Evolutionary conservation across 495 filamentous ascomycete genomes (phyloP).

Genomic region (Ascobolus immersus): DNA sequence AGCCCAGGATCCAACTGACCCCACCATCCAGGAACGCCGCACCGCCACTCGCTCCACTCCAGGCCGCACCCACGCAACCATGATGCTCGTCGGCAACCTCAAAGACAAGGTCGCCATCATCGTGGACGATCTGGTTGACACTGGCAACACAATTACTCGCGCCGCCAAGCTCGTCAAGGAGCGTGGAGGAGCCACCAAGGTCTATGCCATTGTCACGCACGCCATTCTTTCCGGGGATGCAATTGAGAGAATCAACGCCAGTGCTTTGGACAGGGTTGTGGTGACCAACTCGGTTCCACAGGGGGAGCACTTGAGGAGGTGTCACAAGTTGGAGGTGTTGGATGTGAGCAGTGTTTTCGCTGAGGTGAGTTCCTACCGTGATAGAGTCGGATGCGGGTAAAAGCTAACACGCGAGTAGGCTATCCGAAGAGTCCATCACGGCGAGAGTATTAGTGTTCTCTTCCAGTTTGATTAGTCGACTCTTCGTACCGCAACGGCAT

Average conservation of each 20-base stretch:
- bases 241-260: constrained; percentile 76
- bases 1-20: constrained; percentile 5
- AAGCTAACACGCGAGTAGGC: no score
- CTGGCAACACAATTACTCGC: constrained; percentile 84
- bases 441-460: constrained; percentile 89
- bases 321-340: constrained; percentile 71
- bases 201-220: constrained; percentile 81
- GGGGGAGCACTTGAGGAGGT: constrained; percentile 43
- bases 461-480: constrained; percentile 83
- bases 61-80: constrained; percentile 88
- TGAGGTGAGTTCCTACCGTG: constrained; percentile 48
- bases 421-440: constrained; percentile 87
- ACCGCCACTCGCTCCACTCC: constrained; percentile 77
- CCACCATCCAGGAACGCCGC: constrained; percentile 57
- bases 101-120: constrained; percentile 57
- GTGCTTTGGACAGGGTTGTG: constrained; percentile 66
- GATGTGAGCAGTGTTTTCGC: constrained; percentile 85
- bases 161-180: constrained; percentile 82
- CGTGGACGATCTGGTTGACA: constrained; percentile 85
- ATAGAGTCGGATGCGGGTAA: no score
- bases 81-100: constrained; percentile 94
- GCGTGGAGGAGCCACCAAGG: constrained; percentile 63
- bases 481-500: no score
- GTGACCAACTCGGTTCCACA: constrained; percentile 91
- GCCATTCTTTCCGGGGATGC: constrained; percentile 87